These are phyloP conservation scores for Paecilomyces formosus DNA, from an alignment of 2,329 filamentous ascomycete genomes.

Conservation along the genomic window DNA sequence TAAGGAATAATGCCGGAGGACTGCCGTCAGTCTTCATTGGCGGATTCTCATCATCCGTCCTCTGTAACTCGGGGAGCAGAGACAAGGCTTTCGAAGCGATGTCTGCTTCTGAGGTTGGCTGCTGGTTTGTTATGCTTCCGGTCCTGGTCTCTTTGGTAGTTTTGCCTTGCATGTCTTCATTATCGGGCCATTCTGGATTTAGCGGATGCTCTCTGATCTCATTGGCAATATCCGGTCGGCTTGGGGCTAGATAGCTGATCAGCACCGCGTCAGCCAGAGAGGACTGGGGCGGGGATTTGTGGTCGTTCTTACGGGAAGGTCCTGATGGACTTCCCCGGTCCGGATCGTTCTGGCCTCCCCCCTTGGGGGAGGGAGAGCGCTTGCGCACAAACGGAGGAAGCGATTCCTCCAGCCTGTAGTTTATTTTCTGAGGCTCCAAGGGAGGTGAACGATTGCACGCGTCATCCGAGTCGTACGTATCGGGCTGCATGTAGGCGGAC, in stretches of 20 bases:
- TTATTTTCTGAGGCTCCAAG: conserved; percentile 21
- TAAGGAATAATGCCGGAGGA: background rate
- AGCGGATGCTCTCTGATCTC: conserved; percentile 49
- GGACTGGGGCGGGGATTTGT: conserved; percentile 16
- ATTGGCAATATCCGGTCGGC: conserved; percentile 57
- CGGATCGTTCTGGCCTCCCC: conserved; percentile 14
- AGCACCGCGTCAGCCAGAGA: conserved; percentile 59
- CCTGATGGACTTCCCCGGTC: conserved; percentile 23
- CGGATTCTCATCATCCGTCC: background rate
- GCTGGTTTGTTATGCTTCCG: background rate
- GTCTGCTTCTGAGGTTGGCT: background rate
- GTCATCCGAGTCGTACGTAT: conserved; percentile 36
- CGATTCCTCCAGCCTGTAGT: conserved; percentile 22
- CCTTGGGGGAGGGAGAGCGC: conserved; percentile 11
- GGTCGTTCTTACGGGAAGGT: conserved; percentile 28
- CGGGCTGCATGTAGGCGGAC: conserved; percentile 26
- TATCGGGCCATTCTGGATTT: conserved; percentile 33
- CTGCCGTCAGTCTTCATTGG: background rate
- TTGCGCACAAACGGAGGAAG: conserved; percentile 27
- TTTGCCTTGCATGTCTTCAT: conserved; percentile 21
- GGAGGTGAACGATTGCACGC: conserved; percentile 28
- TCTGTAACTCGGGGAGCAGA: background rate
- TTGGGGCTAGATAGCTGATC: conserved; percentile 57
- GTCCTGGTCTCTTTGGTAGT: background rate
- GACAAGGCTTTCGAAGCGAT: conserved; percentile 1